Evolutionary conservation across 129 eudicot species (phyloP).

Genomic region (Daucus carota): DNA sequence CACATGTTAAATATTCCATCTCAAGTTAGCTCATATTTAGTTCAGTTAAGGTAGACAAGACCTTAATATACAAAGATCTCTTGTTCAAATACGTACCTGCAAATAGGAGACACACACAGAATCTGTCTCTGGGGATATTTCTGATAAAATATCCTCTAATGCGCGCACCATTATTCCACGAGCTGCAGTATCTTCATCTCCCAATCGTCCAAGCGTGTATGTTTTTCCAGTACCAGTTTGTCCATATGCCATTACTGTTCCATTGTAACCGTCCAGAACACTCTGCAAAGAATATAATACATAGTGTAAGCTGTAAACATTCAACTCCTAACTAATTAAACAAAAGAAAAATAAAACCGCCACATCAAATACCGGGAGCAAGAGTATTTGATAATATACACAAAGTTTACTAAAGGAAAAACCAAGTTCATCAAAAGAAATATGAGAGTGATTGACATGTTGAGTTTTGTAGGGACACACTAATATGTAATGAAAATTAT

Average conservation of each 20-base stretch:
- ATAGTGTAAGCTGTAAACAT: neutral
- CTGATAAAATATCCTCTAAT: constrained; percentile 74
- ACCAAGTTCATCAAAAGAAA: neutral
- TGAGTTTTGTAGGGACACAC: neutral
- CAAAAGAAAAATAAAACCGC: neutral
- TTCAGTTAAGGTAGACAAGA: neutral
- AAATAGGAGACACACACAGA: constrained; percentile 68
- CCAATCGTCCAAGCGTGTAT: constrained; percentile 82
- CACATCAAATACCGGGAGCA: neutral
- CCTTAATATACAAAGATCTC: neutral
- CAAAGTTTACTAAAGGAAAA: neutral
- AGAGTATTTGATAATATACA: neutral
- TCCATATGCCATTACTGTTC: constrained; percentile 96
- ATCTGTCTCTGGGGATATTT: constrained; percentile 62
- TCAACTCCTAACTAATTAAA: neutral
- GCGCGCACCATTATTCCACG: constrained; percentile 99
- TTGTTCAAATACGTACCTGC: constrained; percentile 41
- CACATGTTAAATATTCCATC: constrained; percentile 18
- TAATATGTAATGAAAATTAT: neutral
- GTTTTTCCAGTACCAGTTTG: constrained; percentile 98
- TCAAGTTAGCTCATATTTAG: neutral
- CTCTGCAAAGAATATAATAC: constrained; percentile 44
- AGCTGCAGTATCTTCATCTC: constrained; percentile 86
- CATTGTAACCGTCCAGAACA: constrained; percentile 91
- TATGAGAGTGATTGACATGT: neutral